Conservation (phyloP, 2,329 filamentous ascomycete genomes). For the Alternaria infectoria region DNA sequence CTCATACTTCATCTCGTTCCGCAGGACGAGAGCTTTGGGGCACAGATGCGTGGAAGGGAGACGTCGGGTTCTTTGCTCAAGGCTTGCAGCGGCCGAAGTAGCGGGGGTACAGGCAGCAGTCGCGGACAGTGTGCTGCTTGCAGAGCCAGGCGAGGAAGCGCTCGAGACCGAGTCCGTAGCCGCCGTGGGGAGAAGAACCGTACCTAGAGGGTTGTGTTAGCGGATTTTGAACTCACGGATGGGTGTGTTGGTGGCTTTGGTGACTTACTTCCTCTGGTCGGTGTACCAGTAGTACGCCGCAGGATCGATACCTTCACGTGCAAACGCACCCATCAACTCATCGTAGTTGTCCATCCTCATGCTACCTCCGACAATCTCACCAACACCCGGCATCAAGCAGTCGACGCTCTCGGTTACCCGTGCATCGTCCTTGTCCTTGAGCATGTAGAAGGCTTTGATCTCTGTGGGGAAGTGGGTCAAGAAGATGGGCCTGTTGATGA, state of each 20-base stretch:
- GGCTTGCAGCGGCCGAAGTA: slow-evolving; percentile 84
- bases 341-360: slow-evolving; percentile 96
- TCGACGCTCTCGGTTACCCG: slow-evolving; percentile 95
- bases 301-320: slow-evolving; percentile 83
- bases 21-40: slow-evolving; percentile 13
- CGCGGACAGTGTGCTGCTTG: slow-evolving; percentile 69
- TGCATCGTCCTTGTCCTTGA: slow-evolving; percentile 77
- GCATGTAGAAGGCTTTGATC: slow-evolving; percentile 99
- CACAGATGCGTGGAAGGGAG: not conserved
- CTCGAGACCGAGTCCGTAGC: slow-evolving; percentile 92
- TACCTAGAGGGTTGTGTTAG: slow-evolving; percentile 64
- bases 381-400: slow-evolving; percentile 86
- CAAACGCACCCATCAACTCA: slow-evolving; percentile 82
- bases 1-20: slow-evolving; percentile 2
- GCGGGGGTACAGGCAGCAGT: slow-evolving; percentile 77
- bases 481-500: slow-evolving; percentile 93
- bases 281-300: slow-evolving; percentile 98
- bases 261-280: slow-evolving; percentile 86
- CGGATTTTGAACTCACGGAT: not conserved
- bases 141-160: slow-evolving; percentile 74
- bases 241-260: not conserved
- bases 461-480: slow-evolving; percentile 95
- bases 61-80: slow-evolving; percentile 48
- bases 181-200: slow-evolving; percentile 88
- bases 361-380: slow-evolving; percentile 93